Evolutionary conservation across 108 stramenopile species (phyloP), one percentile per base, ranked within the genome.

Genomic region (Nannochloropsis granulata): DNA sequence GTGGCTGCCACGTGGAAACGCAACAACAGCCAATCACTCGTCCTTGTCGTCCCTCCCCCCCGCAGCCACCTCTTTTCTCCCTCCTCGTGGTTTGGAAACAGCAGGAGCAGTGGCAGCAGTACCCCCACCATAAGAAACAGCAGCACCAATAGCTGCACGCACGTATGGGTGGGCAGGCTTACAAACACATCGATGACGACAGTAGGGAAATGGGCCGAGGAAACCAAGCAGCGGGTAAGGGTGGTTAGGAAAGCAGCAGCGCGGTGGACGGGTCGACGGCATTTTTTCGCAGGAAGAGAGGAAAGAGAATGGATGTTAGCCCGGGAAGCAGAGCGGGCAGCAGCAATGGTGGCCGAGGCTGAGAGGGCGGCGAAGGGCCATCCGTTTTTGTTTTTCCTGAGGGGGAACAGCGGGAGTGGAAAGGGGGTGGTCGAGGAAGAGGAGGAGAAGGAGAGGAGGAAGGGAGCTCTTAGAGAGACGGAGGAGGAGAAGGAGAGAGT

Each of bases 221-320:
- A 34, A 5, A 34, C 34, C 34, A 34, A 34, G 34, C 34, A 34
- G 34, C 34, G 34, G 34, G 34, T 34, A 1, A 34, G 34, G 34
- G 34, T 34, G 1, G 19, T 83, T 9, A 43, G 86, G 13, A 87
- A 87, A 79, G 12, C 14, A 16, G 86, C 82, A 43, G 86, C 83
- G 12, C 79, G 44, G 14, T 78, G 83, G 44, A 87, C 86, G 13
- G 86, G 86, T 42, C 25, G 43, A 26, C 78, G 79, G 25, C 82
- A 82, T 10, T 87, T 83, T 24, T 87, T 87, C 83, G 83, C 82
- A 43, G 86, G 86, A 13, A 87, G 56, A 3, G 56, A 71, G n/a
- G 56, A n/a, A 10, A 71, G 56, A n/a, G 56, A 71, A 71, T 7
- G 56, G n/a, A 7, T n/a, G 21, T n/a, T 71, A 10, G 56, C 56